A percentile compares a stretch with the other conserved stretches of the same genome.
These are phyloP conservation scores for Neltuma alba DNA, from an alignment of 306 rosid genomes.

Conservation along the genomic window DNA sequence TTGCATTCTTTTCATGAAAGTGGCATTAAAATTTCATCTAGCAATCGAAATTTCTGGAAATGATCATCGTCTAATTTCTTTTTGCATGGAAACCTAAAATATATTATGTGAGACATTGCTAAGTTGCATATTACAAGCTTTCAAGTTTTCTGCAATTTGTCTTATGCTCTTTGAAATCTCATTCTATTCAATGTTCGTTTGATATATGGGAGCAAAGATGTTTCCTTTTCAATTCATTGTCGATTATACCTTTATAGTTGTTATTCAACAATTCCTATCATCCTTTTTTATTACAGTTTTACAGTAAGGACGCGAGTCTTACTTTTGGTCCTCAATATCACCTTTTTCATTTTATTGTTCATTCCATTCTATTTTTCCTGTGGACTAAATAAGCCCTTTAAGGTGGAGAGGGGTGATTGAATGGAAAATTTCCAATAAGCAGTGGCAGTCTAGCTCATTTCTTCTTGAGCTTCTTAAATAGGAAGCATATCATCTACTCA, in stretches of 20 bases:
- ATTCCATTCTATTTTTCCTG: not conserved
- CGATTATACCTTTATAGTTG: not conserved
- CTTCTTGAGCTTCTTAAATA: slow-evolving; percentile 15
- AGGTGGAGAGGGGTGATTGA: slow-evolving; percentile 12
- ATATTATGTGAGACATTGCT: not conserved
- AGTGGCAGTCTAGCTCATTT: not conserved
- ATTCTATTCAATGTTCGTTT: not conserved
- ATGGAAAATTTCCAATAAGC: not conserved
- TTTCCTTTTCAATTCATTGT: not conserved
- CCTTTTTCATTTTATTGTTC: no score
- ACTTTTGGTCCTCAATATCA: no score
- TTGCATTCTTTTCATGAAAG: slow-evolving; percentile 8
- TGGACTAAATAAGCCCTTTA: not conserved
- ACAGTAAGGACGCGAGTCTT: no score
- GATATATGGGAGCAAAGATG: not conserved
- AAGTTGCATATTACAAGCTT: slow-evolving; percentile 26
- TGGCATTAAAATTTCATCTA: slow-evolving; percentile 5
- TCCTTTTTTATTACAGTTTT: not conserved
- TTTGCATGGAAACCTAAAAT: slow-evolving; percentile 30
- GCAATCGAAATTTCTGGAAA: slow-evolving; percentile 2
- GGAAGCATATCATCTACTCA: slow-evolving; percentile 12
- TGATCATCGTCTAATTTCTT: slow-evolving; percentile 8
- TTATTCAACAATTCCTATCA: not conserved
- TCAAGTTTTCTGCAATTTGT: slow-evolving; percentile 7
- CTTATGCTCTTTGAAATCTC: slow-evolving; percentile 23